These are phyloP conservation scores for Medicago arabica DNA, from an alignment of 306 rosid species.

Conservation along the genomic window DNA sequence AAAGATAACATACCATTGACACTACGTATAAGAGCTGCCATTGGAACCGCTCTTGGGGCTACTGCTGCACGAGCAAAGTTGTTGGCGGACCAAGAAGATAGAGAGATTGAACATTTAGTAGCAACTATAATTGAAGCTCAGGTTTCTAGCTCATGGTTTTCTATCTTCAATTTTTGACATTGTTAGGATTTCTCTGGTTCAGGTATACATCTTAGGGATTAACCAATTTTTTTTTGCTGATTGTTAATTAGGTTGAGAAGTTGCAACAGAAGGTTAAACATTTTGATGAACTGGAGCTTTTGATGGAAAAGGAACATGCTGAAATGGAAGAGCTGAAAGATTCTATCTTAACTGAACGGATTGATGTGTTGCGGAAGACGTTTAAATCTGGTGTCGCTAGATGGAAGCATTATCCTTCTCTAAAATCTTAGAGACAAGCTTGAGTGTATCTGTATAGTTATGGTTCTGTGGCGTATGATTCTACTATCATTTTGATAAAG, in stretches of 20 bases:
- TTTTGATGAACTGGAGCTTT: slow-evolving; percentile 74
- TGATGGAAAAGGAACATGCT: slow-evolving; percentile 72
- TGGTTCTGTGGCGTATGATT: slow-evolving; percentile 21
- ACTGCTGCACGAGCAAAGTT: slow-evolving; percentile 91
- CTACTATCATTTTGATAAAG: slow-evolving; percentile 25
- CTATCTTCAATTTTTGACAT: neutral
- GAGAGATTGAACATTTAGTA: slow-evolving; percentile 79
- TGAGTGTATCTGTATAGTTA: slow-evolving; percentile 34
- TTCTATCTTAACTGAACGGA: slow-evolving; percentile 64
- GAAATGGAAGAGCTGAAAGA: slow-evolving; percentile 72
- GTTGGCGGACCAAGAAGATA: slow-evolving; percentile 91
- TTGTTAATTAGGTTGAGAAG: slow-evolving; percentile 62
- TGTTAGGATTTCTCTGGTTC: slow-evolving; percentile 29
- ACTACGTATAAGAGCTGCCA: slow-evolving; percentile 75
- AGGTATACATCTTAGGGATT: slow-evolving; percentile 32
- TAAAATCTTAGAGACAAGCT: slow-evolving; percentile 56
- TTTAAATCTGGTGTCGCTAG: slow-evolving; percentile 68
- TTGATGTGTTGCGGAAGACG: slow-evolving; percentile 59
- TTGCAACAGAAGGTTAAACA: slow-evolving; percentile 74
- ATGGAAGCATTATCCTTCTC: slow-evolving; percentile 77
- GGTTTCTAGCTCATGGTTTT: slow-evolving; percentile 53
- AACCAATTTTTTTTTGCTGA: slow-evolving; percentile 37
- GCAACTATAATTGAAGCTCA: slow-evolving; percentile 82
- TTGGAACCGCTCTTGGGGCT: slow-evolving; percentile 91
- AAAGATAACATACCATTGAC: slow-evolving; percentile 66